Evolutionary conservation across 2,329 filamentous ascomycete species (phyloP), one percentile per base, ranked within the genome.

Genomic region (Aspergillus brunneoviolaceus): DNA sequence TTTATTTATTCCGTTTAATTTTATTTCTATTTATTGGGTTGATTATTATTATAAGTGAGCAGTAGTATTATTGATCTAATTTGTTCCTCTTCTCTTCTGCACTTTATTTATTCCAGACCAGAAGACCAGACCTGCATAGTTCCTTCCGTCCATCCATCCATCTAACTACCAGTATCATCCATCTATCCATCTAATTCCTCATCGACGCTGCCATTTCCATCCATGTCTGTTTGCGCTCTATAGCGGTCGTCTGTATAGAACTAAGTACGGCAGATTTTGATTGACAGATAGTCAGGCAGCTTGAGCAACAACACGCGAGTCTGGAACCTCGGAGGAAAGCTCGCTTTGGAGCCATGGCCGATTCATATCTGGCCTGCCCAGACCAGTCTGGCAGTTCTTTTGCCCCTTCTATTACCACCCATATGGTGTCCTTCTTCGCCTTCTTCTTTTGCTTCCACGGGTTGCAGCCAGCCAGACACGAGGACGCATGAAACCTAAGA

Each of bases 391-490:
- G 6, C 39, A 6, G 39, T 6, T 5, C 14, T 45, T n/a, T 12
- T 5, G 1, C 12, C 33, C 14, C 33, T 29, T 29, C 27, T 29
- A 9, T 10, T 9, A 29, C 27, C 27, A 29, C 7, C 5, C 5
- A 29, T 9, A 29, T 9, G 4, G 25, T 27, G 27, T 10, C 7
- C 27, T 29, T 29, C 27, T 35, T 16, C 33, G 11, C 33, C 11
- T 35, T 35, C 33, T 16, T 35, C 33, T 35, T 16, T 10, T 7
- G 27, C 27, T 35, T 16, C 14, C 33, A 35, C 12, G 33, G 33
- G 39, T 50, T 35, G 47, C 47, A 35, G 47, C 27, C 51, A 47
- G 35, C 39, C 49, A 59, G 51, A 61, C 56, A 61, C 56, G 59
- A 61, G 57, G 51, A 49, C 23, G 35, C 27, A 25, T 23, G 39